Evolutionary conservation across 495 filamentous ascomycete genomes (phyloP), one percentile per base, ranked within the genome.

Genomic region (Cercophora scortea): DNA sequence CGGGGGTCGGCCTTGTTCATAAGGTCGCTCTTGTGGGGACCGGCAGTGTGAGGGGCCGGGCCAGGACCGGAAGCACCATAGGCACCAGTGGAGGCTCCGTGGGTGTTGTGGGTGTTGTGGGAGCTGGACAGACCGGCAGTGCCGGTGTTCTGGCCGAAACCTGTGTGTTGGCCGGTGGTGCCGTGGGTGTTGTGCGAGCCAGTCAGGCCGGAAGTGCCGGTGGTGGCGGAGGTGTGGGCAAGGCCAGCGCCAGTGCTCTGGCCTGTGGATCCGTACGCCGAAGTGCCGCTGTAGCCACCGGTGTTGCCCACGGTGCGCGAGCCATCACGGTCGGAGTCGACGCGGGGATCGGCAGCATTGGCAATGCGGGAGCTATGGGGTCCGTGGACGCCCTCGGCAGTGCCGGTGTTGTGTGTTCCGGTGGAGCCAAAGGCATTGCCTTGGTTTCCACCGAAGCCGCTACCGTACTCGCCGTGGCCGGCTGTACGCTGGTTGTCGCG

Each of bases 1-100:
- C 77, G 70, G 12, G 79, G 80, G 44, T 82, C 77, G 8, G 68
- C 32, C 65, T 80, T 81, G 70, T 82, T 79, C 48, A 66, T 51
- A 25, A 75, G 50, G 56, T 81, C 74, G 43, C 70, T 77, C 51
- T 61, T 67, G 65, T 83, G 77, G 10, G 76, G 75, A 10, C 79
- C 80, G n/a, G 72, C 68, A 0, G 67, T 80, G 49, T 70, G 66
- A 40, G 68, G 55, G 0, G 70, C 73, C 0, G 70, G 70, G 11
- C 71, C 71, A 7, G 71, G 66, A 0, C 61, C 62, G n/a, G 61
- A 57, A 48, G 79, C 74, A 5, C 77, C 77, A 35, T 64, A 16
- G 25, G 57, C 62, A 25, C 60, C 61, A 4, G 48, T 43, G 25
- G 62, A 48, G n/a, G 50, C 56, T 19, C 61, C 62, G 47, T 63